Evolutionary conservation across 2,329 filamentous ascomycete species (phyloP), one percentile per base, ranked within the genome.

Genomic region (Stagonosporopsis tanaceti): DNA sequence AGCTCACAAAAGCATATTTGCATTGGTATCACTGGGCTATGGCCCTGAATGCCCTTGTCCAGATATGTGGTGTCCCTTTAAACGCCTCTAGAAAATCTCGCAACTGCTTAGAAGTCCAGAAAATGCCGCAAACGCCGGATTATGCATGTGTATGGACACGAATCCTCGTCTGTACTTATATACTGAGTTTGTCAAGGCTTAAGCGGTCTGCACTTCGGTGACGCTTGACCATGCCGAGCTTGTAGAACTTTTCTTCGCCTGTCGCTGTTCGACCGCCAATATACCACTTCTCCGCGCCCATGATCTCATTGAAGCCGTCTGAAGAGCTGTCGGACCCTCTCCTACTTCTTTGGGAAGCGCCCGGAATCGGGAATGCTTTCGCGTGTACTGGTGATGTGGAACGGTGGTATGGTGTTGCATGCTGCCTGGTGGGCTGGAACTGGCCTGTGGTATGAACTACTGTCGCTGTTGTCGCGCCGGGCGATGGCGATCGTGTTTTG

Each of bases 191-290:
- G 77, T 93, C 90, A 55, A 92, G 77, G 66, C 90, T 93, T 67
- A 93, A 75, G 39, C 90, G 83, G 72, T 93, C 90, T 52, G 89
- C 87, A 74, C 90, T 93, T 70, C 87, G 82, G 55, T 91, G 87
- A 53, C 89, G 80, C 72, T 87, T 85, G 46, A 93, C 87, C 63
- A 93, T 90, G 40, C 89, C 90, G 41, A 93, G 79, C 78, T 92
- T 92, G 76, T 93, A 93, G 78, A 92, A 93, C 69, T 86, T 85
- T 73, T 93, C 90, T 69, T 93, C 90, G n/a, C 90, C 90, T 1
- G 79, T 83, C 1, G 90, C 89, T 27, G 90, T 93, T 70, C 89
- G 80, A 6, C 90, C 90, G 22, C 90, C 90, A 52, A 93, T 90
- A 69, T 93, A 93, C 89, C 90, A 92, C 77, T 91, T 92, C 63